Conservation (phyloP, 2,329 filamentous ascomycete species). For the Botrytis fragariae region DNA sequence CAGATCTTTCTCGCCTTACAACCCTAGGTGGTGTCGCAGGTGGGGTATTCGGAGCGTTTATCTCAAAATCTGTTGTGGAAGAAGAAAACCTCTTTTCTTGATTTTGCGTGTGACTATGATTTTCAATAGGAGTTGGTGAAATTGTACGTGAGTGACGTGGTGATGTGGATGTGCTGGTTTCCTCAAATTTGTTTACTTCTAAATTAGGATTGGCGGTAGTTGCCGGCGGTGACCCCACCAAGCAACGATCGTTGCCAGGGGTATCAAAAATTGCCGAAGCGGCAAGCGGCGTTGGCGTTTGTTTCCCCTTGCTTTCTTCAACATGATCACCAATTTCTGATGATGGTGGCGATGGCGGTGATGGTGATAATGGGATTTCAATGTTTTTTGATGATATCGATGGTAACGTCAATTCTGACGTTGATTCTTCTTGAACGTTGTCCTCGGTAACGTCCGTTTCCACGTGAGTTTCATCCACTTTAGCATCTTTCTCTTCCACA, state of each 20-base stretch:
- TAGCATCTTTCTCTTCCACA: neutral
- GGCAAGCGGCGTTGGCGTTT: neutral
- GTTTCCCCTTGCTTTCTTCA: neutral
- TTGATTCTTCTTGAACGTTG: neutral
- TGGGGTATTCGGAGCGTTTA: constrained; percentile 19
- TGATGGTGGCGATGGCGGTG: constrained; percentile 17
- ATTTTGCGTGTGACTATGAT: constrained; percentile 5
- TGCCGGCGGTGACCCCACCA: constrained; percentile 16
- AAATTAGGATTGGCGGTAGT: constrained; percentile 14
- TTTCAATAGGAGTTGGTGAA: constrained; percentile 16
- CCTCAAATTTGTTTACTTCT: constrained; percentile 21
- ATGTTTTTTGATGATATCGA: neutral
- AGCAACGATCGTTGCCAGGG: constrained; percentile 22
- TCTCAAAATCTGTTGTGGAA: constrained; percentile 18
- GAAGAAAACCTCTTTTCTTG: constrained; percentile 15
- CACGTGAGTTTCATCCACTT: neutral
- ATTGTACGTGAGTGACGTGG: constrained; percentile 20
- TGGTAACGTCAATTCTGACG: neutral
- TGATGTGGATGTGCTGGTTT: constrained; percentile 16
- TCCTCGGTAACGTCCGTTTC: neutral
- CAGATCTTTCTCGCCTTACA: constrained; percentile 18
- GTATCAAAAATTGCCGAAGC: constrained; percentile 1
- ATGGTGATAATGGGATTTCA: constrained; percentile 1
- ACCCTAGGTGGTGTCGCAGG: constrained; percentile 19
- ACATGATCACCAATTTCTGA: constrained; percentile 10